A percentile compares a stretch with the other conserved stretches of the same genome.
Evolutionary conservation across 305 asterid genomes (phyloP).

Genomic region (Solanum hybrid): DNA sequence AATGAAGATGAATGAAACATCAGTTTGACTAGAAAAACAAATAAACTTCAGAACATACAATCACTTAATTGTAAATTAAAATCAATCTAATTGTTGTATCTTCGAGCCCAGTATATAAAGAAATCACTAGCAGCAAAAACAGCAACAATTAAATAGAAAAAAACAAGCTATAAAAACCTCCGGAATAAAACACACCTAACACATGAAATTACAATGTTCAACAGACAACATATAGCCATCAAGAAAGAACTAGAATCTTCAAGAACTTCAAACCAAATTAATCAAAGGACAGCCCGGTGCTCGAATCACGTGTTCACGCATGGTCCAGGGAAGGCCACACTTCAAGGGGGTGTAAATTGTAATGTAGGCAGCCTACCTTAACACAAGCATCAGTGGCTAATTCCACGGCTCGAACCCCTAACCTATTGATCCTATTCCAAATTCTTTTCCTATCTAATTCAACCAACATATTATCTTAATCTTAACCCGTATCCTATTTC

Average conservation of each 20-base stretch:
- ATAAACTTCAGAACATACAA: neutral
- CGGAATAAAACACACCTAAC: neutral
- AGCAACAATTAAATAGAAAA: neutral
- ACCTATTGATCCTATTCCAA: neutral
- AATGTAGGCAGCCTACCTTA: neutral
- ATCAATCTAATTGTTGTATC: neutral
- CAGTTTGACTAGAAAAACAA: neutral
- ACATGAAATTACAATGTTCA: neutral
- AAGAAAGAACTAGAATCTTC: neutral
- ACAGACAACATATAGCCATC: neutral
- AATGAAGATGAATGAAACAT: slow-evolving; percentile 30
- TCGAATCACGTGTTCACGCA: neutral
- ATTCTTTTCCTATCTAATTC: neutral
- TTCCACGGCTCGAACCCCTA: neutral
- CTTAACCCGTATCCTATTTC: neutral
- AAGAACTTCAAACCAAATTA: neutral
- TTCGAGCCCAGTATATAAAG: neutral
- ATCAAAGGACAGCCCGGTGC: neutral
- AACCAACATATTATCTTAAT: neutral
- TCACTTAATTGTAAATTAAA: neutral
- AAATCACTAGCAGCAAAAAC: neutral
- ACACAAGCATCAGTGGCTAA: neutral
- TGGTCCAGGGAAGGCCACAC: neutral
- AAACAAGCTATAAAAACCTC: neutral
- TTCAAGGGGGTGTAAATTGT: neutral